Percentiles rank a stretch among this genome's conserved stretches.
phyloP scores from a whole-genome alignment of 2,329 filamentous ascomycete genomes.

The Pseudogymnoascus sp. region DNA sequence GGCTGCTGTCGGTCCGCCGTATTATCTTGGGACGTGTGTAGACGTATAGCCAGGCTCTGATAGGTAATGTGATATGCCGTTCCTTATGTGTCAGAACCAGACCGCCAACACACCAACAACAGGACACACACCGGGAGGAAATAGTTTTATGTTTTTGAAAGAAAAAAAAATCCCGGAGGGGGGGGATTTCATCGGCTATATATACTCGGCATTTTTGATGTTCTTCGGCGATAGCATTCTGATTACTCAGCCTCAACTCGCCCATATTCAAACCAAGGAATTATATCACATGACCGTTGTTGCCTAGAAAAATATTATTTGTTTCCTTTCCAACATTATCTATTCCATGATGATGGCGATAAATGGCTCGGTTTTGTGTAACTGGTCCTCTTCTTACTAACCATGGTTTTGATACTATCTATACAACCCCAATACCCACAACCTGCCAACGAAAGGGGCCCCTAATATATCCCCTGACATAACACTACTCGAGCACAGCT shows the following conservation, averaged over 20 bases:
- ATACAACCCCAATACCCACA: too few species aligned
- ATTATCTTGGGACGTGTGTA: background rate
- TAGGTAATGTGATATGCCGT: slow-evolving; percentile 6
- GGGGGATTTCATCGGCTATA: background rate
- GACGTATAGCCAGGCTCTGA: too few species aligned
- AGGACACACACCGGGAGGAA: background rate
- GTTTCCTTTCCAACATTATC: background rate
- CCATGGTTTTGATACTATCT: background rate
- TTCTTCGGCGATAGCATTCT: background rate
- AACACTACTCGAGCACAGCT: too few species aligned
- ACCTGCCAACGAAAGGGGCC: too few species aligned
- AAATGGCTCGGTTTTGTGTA: background rate
- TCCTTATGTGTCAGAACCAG: background rate
- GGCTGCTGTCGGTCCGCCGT: background rate
- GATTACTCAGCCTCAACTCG: background rate
- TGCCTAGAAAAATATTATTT: background rate
- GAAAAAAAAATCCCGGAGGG: background rate
- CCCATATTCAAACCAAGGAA: background rate
- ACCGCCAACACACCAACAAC: background rate
- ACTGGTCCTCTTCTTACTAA: too few species aligned
- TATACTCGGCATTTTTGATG: background rate
- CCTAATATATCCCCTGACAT: too few species aligned
- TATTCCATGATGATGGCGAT: background rate
- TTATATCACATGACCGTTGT: background rate
- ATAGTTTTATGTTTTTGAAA: background rate